Conservation (phyloP, 176 grass and related monocot genomes). For the barley (Hordeum vulgare) region DNA sequence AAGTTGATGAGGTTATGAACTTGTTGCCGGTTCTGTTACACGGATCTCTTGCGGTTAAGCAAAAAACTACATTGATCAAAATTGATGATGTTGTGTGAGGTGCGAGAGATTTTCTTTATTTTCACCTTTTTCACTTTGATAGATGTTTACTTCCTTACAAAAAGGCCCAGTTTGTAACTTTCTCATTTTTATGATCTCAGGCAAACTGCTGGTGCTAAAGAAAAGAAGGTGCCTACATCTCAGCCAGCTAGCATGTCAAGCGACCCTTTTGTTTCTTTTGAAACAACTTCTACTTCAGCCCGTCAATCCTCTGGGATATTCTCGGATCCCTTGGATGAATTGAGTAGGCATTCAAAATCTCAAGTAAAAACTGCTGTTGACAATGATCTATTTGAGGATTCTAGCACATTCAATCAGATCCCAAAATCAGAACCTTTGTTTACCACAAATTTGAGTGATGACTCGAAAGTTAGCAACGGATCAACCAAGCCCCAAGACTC, state of each 20-base stretch:
- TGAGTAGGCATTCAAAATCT: slow-evolving; percentile 36
- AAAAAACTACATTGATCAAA: background rate
- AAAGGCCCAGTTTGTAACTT: background rate
- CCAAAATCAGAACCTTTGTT: slow-evolving; percentile 51
- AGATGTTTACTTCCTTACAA: background rate
- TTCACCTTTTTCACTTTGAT: background rate
- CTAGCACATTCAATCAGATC: slow-evolving; percentile 34
- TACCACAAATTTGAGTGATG: slow-evolving; percentile 38
- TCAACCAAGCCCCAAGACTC: slow-evolving; percentile 29
- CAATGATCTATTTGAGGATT: slow-evolving; percentile 48
- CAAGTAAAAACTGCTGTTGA: slow-evolving; percentile 30
- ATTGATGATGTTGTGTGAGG: background rate
- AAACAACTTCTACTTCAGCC: slow-evolving; percentile 52
- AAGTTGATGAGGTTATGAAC: background rate
- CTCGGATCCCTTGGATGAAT: slow-evolving; percentile 52
- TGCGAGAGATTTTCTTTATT: background rate
- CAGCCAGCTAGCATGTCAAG: slow-evolving; percentile 39
- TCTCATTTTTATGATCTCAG: slow-evolving; percentile 39
- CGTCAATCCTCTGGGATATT: slow-evolving; percentile 51
- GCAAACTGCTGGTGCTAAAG: slow-evolving; percentile 39
- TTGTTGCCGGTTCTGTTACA: background rate
- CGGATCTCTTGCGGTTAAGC: background rate
- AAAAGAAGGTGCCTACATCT: slow-evolving; percentile 43
- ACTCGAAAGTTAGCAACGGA: slow-evolving; percentile 33
- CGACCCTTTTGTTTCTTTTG: slow-evolving; percentile 80